These are phyloP conservation scores for Exophiala spinifera DNA, from an alignment of 2,329 filamentous ascomycete genomes.

Conservation along the genomic window DNA sequence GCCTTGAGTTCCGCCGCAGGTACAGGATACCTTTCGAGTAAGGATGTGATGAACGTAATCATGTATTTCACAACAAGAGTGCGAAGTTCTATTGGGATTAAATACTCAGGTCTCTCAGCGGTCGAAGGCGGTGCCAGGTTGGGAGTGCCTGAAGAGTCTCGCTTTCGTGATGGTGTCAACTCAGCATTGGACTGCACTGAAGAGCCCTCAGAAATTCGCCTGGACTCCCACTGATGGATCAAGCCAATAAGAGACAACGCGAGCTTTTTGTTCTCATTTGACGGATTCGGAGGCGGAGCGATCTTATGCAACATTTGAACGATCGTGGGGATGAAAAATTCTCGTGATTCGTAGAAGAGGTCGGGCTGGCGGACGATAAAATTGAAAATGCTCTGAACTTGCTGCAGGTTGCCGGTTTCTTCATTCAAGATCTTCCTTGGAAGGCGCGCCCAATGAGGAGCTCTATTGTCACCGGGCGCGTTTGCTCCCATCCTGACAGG, in stretches of 20 bases:
- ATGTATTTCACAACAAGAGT: slow-evolving; percentile 89
- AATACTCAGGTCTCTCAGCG: slow-evolving; percentile 56
- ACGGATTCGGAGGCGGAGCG: slow-evolving; percentile 75
- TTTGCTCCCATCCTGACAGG: slow-evolving; percentile 70
- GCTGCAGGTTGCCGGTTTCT: slow-evolving; percentile 90
- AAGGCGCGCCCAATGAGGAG: slow-evolving; percentile 82
- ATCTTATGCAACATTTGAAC: slow-evolving; percentile 88
- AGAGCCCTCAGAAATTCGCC: slow-evolving; percentile 55
- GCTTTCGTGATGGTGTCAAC: slow-evolving; percentile 62
- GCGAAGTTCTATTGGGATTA: slow-evolving; percentile 64
- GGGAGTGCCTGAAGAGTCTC: slow-evolving; percentile 45
- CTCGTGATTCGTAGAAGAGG: slow-evolving; percentile 90
- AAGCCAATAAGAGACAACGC: slow-evolving; percentile 86
- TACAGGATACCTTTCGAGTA: slow-evolving; percentile 79
- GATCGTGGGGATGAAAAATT: slow-evolving; percentile 85
- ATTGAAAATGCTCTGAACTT: slow-evolving; percentile 95
- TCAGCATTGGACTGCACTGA: slow-evolving; percentile 47
- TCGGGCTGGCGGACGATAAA: slow-evolving; percentile 91
- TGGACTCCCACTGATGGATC: slow-evolving; percentile 90
- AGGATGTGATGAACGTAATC: slow-evolving; percentile 87
- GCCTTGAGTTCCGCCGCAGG: slow-evolving; percentile 53
- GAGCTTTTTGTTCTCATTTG: slow-evolving; percentile 86
- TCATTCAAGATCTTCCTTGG: slow-evolving; percentile 88
- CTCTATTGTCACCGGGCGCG: slow-evolving; percentile 65
- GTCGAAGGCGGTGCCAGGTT: slow-evolving; percentile 52